Evolutionary conservation across 768 basidiomycete species (phyloP), one percentile per base, ranked within the genome.

Genomic region (Mycena venus): DNA sequence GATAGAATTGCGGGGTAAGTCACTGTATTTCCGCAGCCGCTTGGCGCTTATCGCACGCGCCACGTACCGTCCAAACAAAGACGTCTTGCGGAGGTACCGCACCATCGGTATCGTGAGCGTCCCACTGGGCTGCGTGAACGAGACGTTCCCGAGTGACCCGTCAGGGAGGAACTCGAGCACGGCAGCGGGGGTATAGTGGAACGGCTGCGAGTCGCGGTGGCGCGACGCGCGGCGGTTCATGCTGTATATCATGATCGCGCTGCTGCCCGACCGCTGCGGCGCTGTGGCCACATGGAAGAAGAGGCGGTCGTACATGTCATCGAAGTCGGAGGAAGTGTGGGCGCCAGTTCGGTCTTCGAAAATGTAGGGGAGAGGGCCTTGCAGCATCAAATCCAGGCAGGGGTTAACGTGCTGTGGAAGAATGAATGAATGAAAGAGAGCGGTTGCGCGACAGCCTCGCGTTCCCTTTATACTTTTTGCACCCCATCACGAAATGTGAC

Each of bases 281-380:
- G 85, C 82, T 4, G 89, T 88, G 7, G 88, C 82, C 40, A 94
- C 87, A 70, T 91, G 92, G 62, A 93, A 87, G 84, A 93, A 94
- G 75, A 91, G 83, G 67, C 94, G 90, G 82, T 95, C 94, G 79
- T 94, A 95, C 76, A 94, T 89, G 77, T 95, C 94, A 79, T 94
- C 93, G 74, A 91, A 94, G 85, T 95, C 93, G 1, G 92, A 88
- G 58, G 84, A 82, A 15, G 86, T 84, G 71, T 88, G 82, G 17
- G 83, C 81, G 23, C 90, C 92, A 0, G 93, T 91, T 56, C 92
- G 90, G 84, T 94, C 93, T 81, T 94, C 93, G 53, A 94, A 87
- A 56, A 88, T 88, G 75, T 89, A 89, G 21, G 91, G 91, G 69
- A 90, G 85, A 72, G 77, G 74, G 68, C 63, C 29, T 70, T 74